A percentile compares a stretch with the other conserved stretches of the same genome.
Evolutionary conservation across 2,329 filamentous ascomycete species (phyloP).

Genomic region (Aspergillus japonicus): DNA sequence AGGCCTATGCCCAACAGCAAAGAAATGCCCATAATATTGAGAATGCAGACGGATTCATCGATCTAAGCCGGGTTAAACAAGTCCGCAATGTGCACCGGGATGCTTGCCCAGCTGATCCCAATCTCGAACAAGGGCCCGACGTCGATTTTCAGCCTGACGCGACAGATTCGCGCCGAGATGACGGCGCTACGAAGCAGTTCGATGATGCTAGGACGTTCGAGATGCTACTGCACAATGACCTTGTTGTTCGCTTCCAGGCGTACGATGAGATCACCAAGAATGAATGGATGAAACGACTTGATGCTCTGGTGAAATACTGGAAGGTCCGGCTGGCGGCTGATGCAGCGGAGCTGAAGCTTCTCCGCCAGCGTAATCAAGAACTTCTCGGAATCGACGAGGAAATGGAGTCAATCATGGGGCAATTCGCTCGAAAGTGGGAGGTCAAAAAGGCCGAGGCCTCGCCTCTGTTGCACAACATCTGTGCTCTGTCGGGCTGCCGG

Average conservation of each 20-base stretch:
- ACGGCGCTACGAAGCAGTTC: conserved; percentile 54
- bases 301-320: conserved; percentile 61
- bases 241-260: conserved; percentile 61
- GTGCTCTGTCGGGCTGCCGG: conserved; percentile 62
- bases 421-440: conserved; percentile 68
- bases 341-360: conserved; percentile 56
- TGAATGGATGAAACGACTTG: conserved; percentile 62
- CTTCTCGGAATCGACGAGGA: conserved; percentile 64
- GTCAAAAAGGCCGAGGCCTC: conserved; percentile 63
- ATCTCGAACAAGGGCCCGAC: conserved; percentile 53
- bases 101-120: conserved; percentile 53
- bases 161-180: conserved; percentile 48
- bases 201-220: conserved; percentile 62
- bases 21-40: conserved; percentile 59
- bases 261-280: conserved; percentile 58
- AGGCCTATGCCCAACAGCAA: conserved; percentile 59
- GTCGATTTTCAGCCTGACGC: conserved; percentile 56
- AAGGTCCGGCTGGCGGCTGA: conserved; percentile 56
- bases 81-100: conserved; percentile 57
- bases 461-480: conserved; percentile 66
- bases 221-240: conserved; percentile 59
- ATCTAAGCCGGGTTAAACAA: conserved; percentile 57
- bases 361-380: conserved; percentile 58
- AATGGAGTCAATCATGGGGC: conserved; percentile 63
- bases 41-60: conserved; percentile 63